phyloP scores from a whole-genome alignment of 1,284 basidiomycete genomes.

The Austroboletus novae-zelandiae region DNA sequence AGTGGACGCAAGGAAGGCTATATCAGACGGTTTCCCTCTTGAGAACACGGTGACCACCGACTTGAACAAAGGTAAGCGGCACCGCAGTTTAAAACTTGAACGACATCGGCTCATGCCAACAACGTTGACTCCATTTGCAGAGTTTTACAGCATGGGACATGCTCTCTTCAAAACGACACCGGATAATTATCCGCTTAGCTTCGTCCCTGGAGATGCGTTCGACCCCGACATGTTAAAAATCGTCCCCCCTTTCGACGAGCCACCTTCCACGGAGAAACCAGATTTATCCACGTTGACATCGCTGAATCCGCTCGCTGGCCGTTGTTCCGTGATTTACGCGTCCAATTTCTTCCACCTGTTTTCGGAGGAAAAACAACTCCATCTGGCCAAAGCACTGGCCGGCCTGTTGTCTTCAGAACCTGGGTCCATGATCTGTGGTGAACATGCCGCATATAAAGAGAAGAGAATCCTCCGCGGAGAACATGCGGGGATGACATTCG shows the following conservation, averaged over 20 bases:
- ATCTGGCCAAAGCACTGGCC: slow-evolving; percentile 30
- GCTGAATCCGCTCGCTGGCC: slow-evolving; percentile 34
- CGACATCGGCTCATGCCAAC: not conserved
- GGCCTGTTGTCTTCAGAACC: slow-evolving; percentile 31
- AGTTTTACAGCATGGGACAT: slow-evolving; percentile 34
- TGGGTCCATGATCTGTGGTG: slow-evolving; percentile 33
- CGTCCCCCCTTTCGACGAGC: slow-evolving; percentile 10
- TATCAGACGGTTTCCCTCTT: slow-evolving; percentile 26
- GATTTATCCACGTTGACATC: slow-evolving; percentile 29
- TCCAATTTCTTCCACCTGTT: slow-evolving; percentile 40
- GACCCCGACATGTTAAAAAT: slow-evolving; percentile 27
- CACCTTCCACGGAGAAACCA: slow-evolving; percentile 10
- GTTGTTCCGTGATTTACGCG: slow-evolving; percentile 32
- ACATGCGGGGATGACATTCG: not conserved
- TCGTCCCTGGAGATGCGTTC: slow-evolving; percentile 36
- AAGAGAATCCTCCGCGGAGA: not conserved
- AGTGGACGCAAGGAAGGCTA: slow-evolving; percentile 23
- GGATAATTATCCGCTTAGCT: slow-evolving; percentile 31
- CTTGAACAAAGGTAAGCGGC: slow-evolving; percentile 13
- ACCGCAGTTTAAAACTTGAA: not conserved
- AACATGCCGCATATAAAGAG: slow-evolving; percentile 16
- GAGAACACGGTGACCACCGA: slow-evolving; percentile 22
- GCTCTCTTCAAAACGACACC: slow-evolving; percentile 35
- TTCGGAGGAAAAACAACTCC: slow-evolving; percentile 31
- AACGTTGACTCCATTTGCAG: slow-evolving; percentile 14